Evolutionary conservation across 805 yeast genomes (phyloP).

Genomic region (Saccharomycopsis schoenii): DNA sequence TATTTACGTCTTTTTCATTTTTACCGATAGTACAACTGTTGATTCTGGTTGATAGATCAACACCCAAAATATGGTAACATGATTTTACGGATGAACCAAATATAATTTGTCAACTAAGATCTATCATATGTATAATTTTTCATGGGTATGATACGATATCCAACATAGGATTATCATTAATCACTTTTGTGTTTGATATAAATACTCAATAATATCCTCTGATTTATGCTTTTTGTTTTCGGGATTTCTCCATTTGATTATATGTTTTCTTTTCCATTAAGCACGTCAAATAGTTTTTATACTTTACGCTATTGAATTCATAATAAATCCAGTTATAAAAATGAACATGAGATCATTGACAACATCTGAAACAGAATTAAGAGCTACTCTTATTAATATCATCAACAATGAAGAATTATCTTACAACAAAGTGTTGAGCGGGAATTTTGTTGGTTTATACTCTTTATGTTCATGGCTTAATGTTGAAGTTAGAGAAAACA

Average conservation of each 20-base stretch:
- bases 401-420: conserved; percentile 14
- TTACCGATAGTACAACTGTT: neutral
- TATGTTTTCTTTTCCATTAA: neutral
- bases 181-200: neutral
- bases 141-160: neutral
- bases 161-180: neutral
- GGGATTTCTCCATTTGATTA: neutral
- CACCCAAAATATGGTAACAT: neutral
- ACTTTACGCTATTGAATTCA: neutral
- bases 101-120: neutral
- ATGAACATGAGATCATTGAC: conserved; percentile 16
- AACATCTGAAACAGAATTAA: conserved; percentile 5
- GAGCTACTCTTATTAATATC: conserved; percentile 12
- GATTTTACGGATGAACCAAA: neutral
- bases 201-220: neutral
- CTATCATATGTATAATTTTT: neutral
- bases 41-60: neutral
- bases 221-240: neutral
- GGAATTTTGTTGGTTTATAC: conserved; percentile 18
- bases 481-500: conserved; percentile 5
- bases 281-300: neutral
- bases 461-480: conserved; percentile 17
- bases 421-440: conserved; percentile 17
- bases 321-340: neutral
- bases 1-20: neutral